phyloP scores from a whole-genome alignment of 805 yeast species.

The Candida loeiensis region DNA sequence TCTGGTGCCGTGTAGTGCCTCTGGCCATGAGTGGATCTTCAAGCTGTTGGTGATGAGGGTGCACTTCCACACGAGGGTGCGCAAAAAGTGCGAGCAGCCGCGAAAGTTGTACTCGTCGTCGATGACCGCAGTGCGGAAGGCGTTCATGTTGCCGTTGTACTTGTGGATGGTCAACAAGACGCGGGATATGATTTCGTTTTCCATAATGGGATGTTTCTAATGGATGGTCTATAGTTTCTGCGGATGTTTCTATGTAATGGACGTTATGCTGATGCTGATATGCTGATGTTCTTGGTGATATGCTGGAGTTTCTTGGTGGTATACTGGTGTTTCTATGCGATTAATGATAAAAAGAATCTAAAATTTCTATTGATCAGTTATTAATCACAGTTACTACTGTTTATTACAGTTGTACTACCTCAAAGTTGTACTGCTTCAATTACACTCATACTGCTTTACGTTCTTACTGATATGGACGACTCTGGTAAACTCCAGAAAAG shows the following conservation, averaged over 20 bases:
- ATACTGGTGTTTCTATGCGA: background rate
- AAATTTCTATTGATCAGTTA: too few species aligned
- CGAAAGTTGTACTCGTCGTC: constrained; percentile 27
- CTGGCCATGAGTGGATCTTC: constrained; percentile 32
- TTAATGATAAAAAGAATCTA: too few species aligned
- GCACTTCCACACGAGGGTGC: constrained; percentile 38
- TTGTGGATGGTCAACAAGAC: constrained; percentile 35
- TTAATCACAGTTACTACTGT: too few species aligned
- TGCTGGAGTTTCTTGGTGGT: too few species aligned
- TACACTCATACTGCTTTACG: too few species aligned
- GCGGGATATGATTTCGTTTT: constrained; percentile 34
- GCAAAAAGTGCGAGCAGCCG: constrained; percentile 20
- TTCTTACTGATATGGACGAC: constrained; percentile 3
- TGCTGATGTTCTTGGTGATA: too few species aligned
- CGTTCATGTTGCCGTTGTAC: constrained; percentile 28
- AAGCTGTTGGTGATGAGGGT: constrained; percentile 35
- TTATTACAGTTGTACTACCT: too few species aligned
- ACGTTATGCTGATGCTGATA: too few species aligned
- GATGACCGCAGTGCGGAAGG: constrained; percentile 25
- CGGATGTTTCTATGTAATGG: too few species aligned
- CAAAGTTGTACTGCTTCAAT: too few species aligned
- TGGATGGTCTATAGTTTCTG: too few species aligned
- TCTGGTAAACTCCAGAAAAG: constrained; percentile 22
- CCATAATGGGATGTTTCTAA: constrained; percentile 11
- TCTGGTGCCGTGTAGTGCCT: constrained; percentile 26